A percentile compares a stretch with the other conserved stretches of the same genome.
Evolutionary conservation across 2,329 filamentous ascomycete genomes (phyloP).

Genomic region (Apiospora kogelbergensis): DNA sequence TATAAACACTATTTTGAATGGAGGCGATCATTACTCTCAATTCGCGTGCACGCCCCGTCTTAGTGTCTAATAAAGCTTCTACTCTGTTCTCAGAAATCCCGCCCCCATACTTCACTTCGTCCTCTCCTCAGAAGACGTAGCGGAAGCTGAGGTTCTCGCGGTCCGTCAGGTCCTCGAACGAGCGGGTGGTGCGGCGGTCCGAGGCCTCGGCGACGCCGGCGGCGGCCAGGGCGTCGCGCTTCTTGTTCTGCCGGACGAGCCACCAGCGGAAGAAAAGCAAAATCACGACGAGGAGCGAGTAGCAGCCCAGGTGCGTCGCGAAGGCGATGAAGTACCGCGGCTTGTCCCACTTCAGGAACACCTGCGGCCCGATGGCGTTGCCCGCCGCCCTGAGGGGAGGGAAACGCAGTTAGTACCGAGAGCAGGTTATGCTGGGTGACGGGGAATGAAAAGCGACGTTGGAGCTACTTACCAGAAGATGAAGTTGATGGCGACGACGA

Average conservation of each 20-base stretch:
- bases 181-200: conserved; percentile 27
- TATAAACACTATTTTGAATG: too few relatives aligned
- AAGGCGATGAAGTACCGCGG: conserved; percentile 71
- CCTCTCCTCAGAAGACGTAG: conserved; percentile 27
- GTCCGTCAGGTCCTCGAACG: conserved; percentile 36
- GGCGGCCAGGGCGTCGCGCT: conserved; percentile 28
- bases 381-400: not conserved
- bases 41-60: too few relatives aligned
- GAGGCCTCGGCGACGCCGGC: conserved; percentile 27
- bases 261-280: conserved; percentile 60
- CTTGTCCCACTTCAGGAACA: conserved; percentile 59
- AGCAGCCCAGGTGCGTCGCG: conserved; percentile 68
- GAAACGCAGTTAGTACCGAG: not conserved
- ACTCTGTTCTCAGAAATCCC: too few relatives aligned
- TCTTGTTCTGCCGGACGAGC: conserved; percentile 54
- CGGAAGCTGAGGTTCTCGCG: conserved; percentile 35
- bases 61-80: too few relatives aligned
- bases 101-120: too few relatives aligned
- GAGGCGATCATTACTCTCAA: too few relatives aligned
- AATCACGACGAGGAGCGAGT: conserved; percentile 57
- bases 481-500: conserved; percentile 69
- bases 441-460: conserved; percentile 32
- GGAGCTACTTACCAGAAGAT: conserved; percentile 52
- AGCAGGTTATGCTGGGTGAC: not conserved
- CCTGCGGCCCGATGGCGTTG: conserved; percentile 52